A percentile compares a stretch with the other conserved stretches of the same genome.
Conservation (phyloP, 805 yeast species). For the Lachancea dasiensis region DNA sequence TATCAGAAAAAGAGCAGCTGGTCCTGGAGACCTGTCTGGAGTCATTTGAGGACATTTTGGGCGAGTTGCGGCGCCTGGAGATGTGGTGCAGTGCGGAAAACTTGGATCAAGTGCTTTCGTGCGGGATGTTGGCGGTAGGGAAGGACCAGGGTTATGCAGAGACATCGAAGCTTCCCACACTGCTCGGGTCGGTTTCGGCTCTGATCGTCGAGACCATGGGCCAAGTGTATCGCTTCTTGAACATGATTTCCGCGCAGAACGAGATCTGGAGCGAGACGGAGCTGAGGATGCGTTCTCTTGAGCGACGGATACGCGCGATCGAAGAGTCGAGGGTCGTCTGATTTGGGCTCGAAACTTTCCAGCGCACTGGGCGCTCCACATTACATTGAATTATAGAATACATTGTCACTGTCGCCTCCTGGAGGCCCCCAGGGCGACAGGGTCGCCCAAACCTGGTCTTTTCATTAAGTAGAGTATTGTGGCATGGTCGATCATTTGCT, state of each 20-base stretch:
- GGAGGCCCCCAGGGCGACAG: not conserved
- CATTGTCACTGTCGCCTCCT: too few species aligned
- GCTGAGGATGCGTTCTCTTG: conserved; percentile 5
- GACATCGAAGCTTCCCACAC: not conserved
- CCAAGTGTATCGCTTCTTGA: conserved; percentile 10
- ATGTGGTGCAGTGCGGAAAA: conserved; percentile 2
- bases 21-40: conserved; percentile 1
- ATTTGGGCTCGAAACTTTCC: too few species aligned
- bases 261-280: conserved; percentile 10
- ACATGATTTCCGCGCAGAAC: conserved; percentile 9
- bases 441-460: not conserved
- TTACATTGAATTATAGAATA: too few species aligned
- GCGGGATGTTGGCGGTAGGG: not conserved
- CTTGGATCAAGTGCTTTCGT: conserved; percentile 8
- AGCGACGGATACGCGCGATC: not conserved
- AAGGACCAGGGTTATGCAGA: not conserved
- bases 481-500: conserved; percentile 20
- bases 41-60: not conserved
- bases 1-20: not conserved
- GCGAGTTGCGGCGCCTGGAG: conserved; percentile 2
- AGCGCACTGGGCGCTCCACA: too few species aligned
- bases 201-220: conserved; percentile 10
- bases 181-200: conserved; percentile 5
- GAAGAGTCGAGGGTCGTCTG: not conserved
- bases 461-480: conserved; percentile 18